Evolutionary conservation across 2,329 filamentous ascomycete species (phyloP).

Genomic region (Phyllosticta capitalensis): DNA sequence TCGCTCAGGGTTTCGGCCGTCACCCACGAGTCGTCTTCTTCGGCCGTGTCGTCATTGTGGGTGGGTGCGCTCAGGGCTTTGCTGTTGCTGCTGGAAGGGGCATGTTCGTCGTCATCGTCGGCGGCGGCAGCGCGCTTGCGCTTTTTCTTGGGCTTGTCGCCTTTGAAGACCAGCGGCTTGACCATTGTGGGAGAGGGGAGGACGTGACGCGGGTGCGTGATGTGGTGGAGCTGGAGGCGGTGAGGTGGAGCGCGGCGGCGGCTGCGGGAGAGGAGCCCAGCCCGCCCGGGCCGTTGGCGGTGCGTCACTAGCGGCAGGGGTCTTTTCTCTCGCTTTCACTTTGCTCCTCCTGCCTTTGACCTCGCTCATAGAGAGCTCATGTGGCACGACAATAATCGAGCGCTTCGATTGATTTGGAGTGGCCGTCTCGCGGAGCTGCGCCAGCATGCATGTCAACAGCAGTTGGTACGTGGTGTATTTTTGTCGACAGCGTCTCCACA

Average conservation of each 20-base stretch:
- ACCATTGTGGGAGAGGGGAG: constrained; percentile 50
- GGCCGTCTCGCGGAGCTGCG: no score
- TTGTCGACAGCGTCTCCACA: no score
- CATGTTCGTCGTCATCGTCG: constrained; percentile 30
- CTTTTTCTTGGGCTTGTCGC: constrained; percentile 92
- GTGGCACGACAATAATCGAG: no score
- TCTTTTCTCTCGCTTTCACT: neutral
- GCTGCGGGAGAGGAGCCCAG: neutral
- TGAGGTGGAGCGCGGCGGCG: neutral
- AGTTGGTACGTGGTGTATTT: no score
- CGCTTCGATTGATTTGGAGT: no score
- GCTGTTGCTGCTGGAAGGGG: constrained; percentile 25
- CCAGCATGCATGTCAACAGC: no score
- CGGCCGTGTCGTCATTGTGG: constrained; percentile 15
- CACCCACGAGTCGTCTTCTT: constrained; percentile 54
- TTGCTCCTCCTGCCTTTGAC: no score
- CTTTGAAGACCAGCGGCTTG: constrained; percentile 89
- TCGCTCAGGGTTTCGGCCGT: constrained; percentile 67
- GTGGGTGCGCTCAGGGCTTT: constrained; percentile 21
- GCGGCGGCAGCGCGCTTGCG: constrained; percentile 61
- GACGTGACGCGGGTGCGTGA: neutral
- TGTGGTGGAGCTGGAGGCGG: neutral
- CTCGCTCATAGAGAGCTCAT: no score
- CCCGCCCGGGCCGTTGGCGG: neutral
- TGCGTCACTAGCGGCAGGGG: neutral